Evolutionary conservation across 225 moss, liverwort and hornwort species (phyloP).

Genomic region (Antitrichia curtipendula): DNA sequence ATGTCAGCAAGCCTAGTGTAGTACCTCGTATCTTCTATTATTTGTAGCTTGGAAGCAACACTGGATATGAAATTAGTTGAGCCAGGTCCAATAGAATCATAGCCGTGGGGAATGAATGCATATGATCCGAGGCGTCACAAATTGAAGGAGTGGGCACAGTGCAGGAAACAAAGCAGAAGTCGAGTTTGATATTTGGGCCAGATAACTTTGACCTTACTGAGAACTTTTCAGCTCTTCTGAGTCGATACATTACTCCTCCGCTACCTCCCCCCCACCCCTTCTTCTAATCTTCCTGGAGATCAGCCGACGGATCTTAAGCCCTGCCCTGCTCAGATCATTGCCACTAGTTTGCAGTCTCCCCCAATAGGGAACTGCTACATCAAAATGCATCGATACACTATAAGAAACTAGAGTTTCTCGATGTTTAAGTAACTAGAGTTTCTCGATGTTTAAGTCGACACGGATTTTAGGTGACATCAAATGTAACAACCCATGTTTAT

Average conservation of each 20-base stretch:
- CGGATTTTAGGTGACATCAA: no score
- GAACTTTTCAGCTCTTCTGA: conserved; percentile 23
- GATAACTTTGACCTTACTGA: conserved; percentile 33
- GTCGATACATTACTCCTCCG: conserved; percentile 26
- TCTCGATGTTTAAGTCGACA: no score
- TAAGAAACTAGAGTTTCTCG: no score
- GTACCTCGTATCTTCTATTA: neutral
- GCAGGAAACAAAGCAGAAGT: conserved; percentile 44
- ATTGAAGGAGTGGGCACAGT: neutral
- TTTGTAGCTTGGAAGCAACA: neutral
- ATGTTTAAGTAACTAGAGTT: no score
- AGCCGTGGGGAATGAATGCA: neutral
- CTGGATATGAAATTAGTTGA: neutral
- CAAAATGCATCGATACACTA: neutral
- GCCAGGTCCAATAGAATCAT: neutral
- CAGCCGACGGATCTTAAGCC: neutral
- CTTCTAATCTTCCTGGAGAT: neutral
- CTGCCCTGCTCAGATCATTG: neutral
- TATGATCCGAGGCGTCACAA: neutral
- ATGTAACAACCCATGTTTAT: no score
- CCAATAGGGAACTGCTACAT: neutral
- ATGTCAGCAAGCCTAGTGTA: neutral
- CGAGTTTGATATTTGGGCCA: conserved; percentile 31
- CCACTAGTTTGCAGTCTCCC: neutral
- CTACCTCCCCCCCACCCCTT: neutral